Evolutionary conservation across 2,329 filamentous ascomycete species (phyloP).

Genomic region (Fusarium neocosmosporiellum): DNA sequence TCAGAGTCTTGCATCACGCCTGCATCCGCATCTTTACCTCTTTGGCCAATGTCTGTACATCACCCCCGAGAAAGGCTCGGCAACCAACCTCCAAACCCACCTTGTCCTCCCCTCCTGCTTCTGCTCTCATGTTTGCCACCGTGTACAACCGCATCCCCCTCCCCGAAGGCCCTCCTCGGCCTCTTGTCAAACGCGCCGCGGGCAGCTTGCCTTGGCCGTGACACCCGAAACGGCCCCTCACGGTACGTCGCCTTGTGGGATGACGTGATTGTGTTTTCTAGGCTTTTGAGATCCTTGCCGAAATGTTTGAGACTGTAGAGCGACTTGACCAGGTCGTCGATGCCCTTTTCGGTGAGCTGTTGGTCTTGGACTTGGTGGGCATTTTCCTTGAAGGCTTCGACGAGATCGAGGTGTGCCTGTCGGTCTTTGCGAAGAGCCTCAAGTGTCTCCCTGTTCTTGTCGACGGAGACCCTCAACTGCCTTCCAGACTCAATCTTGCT

Average conservation of each 20-base stretch:
- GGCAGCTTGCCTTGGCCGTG: not conserved
- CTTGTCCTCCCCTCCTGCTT: not conserved
- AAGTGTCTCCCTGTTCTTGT: not conserved
- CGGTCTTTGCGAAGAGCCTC: not conserved
- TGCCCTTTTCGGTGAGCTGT: conserved; percentile 8
- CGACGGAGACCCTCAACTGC: not conserved
- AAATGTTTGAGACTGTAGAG: conserved; percentile 28
- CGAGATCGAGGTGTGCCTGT: conserved; percentile 15
- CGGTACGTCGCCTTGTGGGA: not conserved
- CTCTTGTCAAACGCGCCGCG: not conserved
- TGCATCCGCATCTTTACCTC: not conserved
- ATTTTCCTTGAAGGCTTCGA: conserved; percentile 20
- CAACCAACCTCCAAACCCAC: not conserved
- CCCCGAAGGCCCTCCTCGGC: not conserved
- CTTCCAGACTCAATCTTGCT: not conserved
- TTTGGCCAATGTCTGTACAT: not conserved
- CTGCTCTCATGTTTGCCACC: not conserved
- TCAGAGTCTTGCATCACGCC: not conserved
- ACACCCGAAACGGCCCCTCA: not conserved
- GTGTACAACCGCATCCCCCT: not conserved
- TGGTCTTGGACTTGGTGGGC: not conserved
- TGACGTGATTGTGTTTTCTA: conserved; percentile 4
- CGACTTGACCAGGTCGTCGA: not conserved
- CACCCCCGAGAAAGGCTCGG: not conserved
- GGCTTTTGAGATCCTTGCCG: conserved; percentile 6